These are phyloP conservation scores for Daedaleopsis nitida DNA, from an alignment of 768 basidiomycete genomes.

Conservation along the genomic window DNA sequence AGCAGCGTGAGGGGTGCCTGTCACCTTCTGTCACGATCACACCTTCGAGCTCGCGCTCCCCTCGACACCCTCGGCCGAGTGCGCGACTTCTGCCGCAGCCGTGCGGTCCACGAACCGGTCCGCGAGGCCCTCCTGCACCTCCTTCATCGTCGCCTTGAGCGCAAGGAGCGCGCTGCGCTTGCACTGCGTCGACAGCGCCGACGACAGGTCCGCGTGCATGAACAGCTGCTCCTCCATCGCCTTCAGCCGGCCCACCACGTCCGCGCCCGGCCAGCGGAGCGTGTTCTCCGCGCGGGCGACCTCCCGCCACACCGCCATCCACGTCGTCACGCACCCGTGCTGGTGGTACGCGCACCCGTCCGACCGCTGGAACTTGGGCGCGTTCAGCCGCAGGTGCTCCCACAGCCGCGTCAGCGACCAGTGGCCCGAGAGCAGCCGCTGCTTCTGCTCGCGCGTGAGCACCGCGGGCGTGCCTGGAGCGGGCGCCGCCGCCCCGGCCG, in stretches of 20 bases:
- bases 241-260: conserved; percentile 39
- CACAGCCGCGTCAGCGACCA: conserved; percentile 38
- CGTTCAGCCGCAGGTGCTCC: conserved; percentile 31
- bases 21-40: too few relatives aligned
- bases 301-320: conserved; percentile 38
- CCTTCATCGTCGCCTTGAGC: conserved; percentile 29
- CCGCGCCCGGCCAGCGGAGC: conserved; percentile 29
- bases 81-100: neutral
- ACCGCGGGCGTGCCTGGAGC: conserved; percentile 16
- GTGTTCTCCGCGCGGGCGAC: conserved; percentile 29
- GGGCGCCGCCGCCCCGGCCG: neutral
- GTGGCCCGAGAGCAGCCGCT: conserved; percentile 38
- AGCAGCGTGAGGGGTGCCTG: too few relatives aligned
- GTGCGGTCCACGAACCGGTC: conserved; percentile 23
- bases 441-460: conserved; percentile 33
- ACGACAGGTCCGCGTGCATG: conserved; percentile 33
- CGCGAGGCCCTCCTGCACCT: conserved; percentile 24
- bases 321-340: conserved; percentile 39
- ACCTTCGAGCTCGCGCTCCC: too few relatives aligned
- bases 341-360: conserved; percentile 39
- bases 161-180: conserved; percentile 36
- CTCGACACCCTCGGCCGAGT: too few relatives aligned
- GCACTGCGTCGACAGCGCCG: conserved; percentile 40
- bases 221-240: conserved; percentile 35
- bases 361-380: conserved; percentile 33